Conservation (phyloP, 768 basidiomycete species). For the Tylopilus felleus region DNA sequence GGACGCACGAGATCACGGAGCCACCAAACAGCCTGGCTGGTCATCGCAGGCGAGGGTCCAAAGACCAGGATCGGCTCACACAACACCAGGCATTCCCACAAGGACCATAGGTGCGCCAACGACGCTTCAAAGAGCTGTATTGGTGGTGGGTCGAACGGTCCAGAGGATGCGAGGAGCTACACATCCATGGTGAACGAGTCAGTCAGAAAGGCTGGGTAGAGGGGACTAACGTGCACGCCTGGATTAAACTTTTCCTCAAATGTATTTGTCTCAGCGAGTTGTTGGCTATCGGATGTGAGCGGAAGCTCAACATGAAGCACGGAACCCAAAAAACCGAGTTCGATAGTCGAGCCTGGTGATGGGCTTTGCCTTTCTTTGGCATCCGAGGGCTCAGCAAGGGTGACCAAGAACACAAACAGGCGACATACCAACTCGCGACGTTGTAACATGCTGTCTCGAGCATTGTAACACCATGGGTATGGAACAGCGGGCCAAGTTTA, state of each 20-base stretch:
- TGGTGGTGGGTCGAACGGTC: slow-evolving; percentile 56
- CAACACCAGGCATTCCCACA: slow-evolving; percentile 92
- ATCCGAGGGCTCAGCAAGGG: slow-evolving; percentile 12
- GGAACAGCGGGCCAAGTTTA: slow-evolving; percentile 72
- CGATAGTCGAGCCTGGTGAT: slow-evolving; percentile 57
- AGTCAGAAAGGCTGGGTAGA: not conserved
- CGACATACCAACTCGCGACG: slow-evolving; percentile 74
- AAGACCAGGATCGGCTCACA: slow-evolving; percentile 89
- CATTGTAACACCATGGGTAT: slow-evolving; percentile 72
- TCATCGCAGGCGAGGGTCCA: slow-evolving; percentile 72
- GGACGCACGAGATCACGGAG: slow-evolving; percentile 83
- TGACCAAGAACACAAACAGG: not conserved
- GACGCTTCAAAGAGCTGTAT: slow-evolving; percentile 61
- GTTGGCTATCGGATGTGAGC: slow-evolving; percentile 64
- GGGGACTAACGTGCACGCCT: slow-evolving; percentile 41
- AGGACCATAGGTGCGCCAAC: slow-evolving; percentile 68
- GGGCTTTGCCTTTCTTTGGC: slow-evolving; percentile 75
- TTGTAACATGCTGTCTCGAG: slow-evolving; percentile 85
- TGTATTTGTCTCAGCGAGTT: slow-evolving; percentile 53
- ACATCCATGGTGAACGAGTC: not conserved
- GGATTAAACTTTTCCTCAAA: slow-evolving; percentile 54
- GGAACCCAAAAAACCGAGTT: slow-evolving; percentile 81
- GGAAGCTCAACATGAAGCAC: slow-evolving; percentile 75
- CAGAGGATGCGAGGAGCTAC: slow-evolving; percentile 67
- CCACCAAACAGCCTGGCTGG: slow-evolving; percentile 92